phyloP scores from a whole-genome alignment of 352 stramenopile genomes.

The Phytophthora sp. region DNA sequence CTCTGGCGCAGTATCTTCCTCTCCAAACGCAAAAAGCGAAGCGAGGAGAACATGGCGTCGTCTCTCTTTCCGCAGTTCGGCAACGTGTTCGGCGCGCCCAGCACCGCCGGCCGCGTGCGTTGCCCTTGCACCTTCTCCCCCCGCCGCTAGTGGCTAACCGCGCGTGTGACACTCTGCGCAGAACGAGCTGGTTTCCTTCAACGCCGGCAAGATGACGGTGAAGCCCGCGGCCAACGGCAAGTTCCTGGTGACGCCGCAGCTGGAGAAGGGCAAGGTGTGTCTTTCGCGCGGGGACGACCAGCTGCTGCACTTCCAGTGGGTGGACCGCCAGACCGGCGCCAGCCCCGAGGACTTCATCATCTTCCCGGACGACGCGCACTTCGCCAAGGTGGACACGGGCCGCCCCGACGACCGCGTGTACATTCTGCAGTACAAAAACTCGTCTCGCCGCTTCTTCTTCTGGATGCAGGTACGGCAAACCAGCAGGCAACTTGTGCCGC shows the following conservation, averaged over 20 bases:
- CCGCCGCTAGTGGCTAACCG: background rate
- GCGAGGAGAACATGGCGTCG: constrained; percentile 46
- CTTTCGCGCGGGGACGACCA: constrained; percentile 90
- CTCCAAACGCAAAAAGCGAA: constrained; percentile 7
- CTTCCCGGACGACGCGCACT: constrained; percentile 91
- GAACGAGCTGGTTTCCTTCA: constrained; percentile 91
- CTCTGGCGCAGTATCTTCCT: constrained; percentile 22
- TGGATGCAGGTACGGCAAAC: constrained; percentile 89
- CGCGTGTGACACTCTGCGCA: constrained; percentile 12
- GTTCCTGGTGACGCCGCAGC: constrained; percentile 88
- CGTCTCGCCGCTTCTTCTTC: constrained; percentile 93
- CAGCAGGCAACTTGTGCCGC: background rate
- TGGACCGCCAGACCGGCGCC: constrained; percentile 85
- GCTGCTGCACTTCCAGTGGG: constrained; percentile 93
- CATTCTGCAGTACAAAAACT: constrained; percentile 94
- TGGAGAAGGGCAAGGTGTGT: constrained; percentile 91
- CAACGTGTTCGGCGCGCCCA: constrained; percentile 80
- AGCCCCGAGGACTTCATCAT: constrained; percentile 93
- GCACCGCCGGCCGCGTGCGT: constrained; percentile 56
- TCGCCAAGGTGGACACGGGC: constrained; percentile 90
- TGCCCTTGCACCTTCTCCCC: background rate
- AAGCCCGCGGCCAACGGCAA: constrained; percentile 79
- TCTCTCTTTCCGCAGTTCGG: constrained; percentile 85
- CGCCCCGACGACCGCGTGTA: constrained; percentile 88
- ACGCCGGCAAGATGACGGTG: constrained; percentile 91